A percentile compares a stretch with the other conserved stretches of the same genome.
Evolutionary conservation across 257 asterid genomes (phyloP).

Genomic region (Hygrophila difformis): DNA sequence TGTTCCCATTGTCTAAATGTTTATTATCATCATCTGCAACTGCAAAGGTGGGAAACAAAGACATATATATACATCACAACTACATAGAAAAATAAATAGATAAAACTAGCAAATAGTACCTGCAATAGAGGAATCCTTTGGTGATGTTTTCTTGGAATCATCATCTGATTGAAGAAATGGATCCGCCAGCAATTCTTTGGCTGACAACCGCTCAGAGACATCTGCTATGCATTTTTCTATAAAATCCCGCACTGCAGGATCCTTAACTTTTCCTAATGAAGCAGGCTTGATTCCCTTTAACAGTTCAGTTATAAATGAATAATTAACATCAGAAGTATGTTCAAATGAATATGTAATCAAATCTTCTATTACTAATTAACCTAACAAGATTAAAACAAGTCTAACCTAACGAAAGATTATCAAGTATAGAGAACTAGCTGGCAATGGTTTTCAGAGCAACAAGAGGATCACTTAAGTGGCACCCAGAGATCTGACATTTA

Average conservation of each 20-base stretch:
- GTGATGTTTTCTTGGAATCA: slow-evolving; percentile 40
- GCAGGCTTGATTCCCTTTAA: slow-evolving; percentile 95
- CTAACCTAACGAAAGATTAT: neutral
- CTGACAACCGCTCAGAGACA: slow-evolving; percentile 69
- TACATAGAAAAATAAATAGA: slow-evolving; percentile 1
- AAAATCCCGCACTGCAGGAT: slow-evolving; percentile 62
- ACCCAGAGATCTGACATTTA: neutral
- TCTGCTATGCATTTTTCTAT: slow-evolving; percentile 87
- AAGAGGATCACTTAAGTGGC: neutral
- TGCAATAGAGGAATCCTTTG: slow-evolving; percentile 34
- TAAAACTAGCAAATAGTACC: slow-evolving; percentile 22
- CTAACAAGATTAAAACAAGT: neutral
- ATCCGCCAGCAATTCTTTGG: slow-evolving; percentile 74
- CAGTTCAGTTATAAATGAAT: slow-evolving; percentile 16
- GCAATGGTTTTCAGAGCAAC: neutral
- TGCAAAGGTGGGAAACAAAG: slow-evolving; percentile 1
- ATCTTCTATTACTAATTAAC: neutral
- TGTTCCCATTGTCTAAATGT: slow-evolving; percentile 25
- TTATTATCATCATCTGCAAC: slow-evolving; percentile 41
- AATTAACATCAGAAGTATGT: no score
- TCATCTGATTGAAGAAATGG: slow-evolving; percentile 71
- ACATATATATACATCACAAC: neutral
- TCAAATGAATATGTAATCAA: neutral
- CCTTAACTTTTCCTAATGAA: slow-evolving; percentile 74
- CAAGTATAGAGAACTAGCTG: neutral